Conservation (phyloP, 345 rosid genomes). For the Citrus mangshanensis region DNA sequence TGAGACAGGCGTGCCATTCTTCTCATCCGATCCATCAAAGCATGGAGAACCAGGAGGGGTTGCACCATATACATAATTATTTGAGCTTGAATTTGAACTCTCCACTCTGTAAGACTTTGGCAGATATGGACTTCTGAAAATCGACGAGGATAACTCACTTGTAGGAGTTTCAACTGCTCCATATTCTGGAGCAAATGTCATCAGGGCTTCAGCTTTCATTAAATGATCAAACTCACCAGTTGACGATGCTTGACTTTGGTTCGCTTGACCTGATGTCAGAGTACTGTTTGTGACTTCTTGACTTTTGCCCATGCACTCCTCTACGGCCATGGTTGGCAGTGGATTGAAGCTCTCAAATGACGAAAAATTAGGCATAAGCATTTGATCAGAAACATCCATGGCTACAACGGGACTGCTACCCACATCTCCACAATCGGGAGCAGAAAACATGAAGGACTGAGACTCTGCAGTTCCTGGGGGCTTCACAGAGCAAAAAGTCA, state of each 20-base stretch:
- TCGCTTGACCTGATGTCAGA: conserved; percentile 48
- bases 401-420: conserved; percentile 73
- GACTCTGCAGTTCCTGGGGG: conserved; percentile 99
- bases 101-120: conserved; percentile 72
- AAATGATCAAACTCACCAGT: conserved; percentile 86
- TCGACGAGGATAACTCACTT: conserved; percentile 57
- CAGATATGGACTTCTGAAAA: conserved; percentile 78
- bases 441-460: conserved; percentile 72
- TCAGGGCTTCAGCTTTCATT: conserved; percentile 89
- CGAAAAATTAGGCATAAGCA: conserved; percentile 74
- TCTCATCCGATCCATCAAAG: conserved; percentile 61
- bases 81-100: conserved; percentile 68
- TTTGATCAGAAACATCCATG: conserved; percentile 80
- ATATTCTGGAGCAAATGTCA: conserved; percentile 95
- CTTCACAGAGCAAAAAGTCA: conserved; percentile 44
- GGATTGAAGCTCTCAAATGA: conserved; percentile 84
- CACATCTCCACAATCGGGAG: conserved; percentile 77
- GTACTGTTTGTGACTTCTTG: conserved; percentile 54
- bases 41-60: conserved; percentile 70
- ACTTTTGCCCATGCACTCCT: conserved; percentile 64
- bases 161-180: conserved; percentile 85
- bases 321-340: conserved; percentile 45
- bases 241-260: conserved; percentile 41
- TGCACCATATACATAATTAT: conserved; percentile 75
- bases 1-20: conserved; percentile 37